Conservation (phyloP, 179 eudicot species). For the Pouteria campechiana region DNA sequence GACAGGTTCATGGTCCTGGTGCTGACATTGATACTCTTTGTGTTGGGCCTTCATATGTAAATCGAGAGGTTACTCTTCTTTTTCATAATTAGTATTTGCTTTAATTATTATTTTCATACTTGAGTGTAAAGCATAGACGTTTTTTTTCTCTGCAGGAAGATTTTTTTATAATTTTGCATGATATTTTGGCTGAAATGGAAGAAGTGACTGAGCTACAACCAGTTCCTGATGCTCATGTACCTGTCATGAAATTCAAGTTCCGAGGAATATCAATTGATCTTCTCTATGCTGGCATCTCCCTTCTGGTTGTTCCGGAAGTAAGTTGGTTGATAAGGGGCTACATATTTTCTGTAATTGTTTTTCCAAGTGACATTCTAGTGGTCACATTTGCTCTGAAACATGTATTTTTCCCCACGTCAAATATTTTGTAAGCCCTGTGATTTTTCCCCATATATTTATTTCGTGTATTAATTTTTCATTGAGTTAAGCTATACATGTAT, state of each 20-base stretch:
- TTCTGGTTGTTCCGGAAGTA: slow-evolving; percentile 78
- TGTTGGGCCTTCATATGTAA: slow-evolving; percentile 80
- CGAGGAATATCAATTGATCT: slow-evolving; percentile 82
- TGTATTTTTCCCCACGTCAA: too few relatives aligned
- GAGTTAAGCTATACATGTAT: too few relatives aligned
- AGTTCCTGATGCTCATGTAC: slow-evolving; percentile 91
- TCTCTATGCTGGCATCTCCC: slow-evolving; percentile 71
- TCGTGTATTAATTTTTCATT: background rate
- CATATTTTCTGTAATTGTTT: too few relatives aligned
- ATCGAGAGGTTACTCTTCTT: slow-evolving; percentile 60
- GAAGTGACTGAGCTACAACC: slow-evolving; percentile 87
- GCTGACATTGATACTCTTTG: slow-evolving; percentile 88
- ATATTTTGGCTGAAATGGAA: slow-evolving; percentile 48
- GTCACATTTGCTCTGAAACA: too few relatives aligned
- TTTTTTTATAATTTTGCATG: slow-evolving; percentile 57
- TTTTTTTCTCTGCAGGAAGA: slow-evolving; percentile 39
- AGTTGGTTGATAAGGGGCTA: too few relatives aligned
- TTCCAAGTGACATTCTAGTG: too few relatives aligned
- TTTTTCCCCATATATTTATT: too few relatives aligned
- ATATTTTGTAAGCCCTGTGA: too few relatives aligned
- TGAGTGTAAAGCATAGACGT: slow-evolving; percentile 1
- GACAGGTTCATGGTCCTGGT: slow-evolving; percentile 88
- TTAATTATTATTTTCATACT: background rate
- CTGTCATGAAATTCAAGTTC: slow-evolving; percentile 87
- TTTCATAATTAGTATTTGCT: background rate